Evolutionary conservation across 495 filamentous ascomycete genomes (phyloP), one percentile per base, ranked within the genome.

Genomic region (Bathelium albidoporum): DNA sequence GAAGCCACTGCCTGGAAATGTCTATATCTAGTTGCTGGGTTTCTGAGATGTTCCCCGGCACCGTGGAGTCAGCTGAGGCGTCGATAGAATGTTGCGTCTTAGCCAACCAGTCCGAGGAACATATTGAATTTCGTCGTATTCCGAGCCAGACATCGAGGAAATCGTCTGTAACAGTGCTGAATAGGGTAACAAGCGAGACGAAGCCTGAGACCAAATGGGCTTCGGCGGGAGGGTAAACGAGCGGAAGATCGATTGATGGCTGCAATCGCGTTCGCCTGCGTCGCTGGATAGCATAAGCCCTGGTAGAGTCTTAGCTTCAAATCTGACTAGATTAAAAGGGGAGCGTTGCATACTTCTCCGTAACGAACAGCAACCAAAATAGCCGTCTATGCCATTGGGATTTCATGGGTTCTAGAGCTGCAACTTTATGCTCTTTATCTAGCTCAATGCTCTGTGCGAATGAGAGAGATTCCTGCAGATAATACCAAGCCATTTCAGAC

Each of bases 321-420:
- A 24, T 36, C n/a, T 20, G 7, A n/a, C 2, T 18, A 60, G 24
- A n/a, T n/a, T n/a, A n/a, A n/a, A n/a, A 36, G 59, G 28, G 10
- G 9, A 10, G 39, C 32, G 24, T 14, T 7, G 34, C 12, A 12
- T 62, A 62, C 34, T 45, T 65, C 60, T 71, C 69, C 2, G 69
- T 71, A 44, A 71, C 44, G 64, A 71, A 71, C 16, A 69, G 65
- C 14, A 71, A 52, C 69, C 69, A 71, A 55, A 69, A 71, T 0
- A 71, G 60, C 31, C 69, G 31, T 24, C 69, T 49, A 32, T 67
- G 52, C 69, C 69, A 71, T 34, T 71, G 67, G 39, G 67, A 65
- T 43, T 71, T 62, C 9, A 59, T 36, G 2, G 62, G 59, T 31
- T 71, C 67, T 22, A 69, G 59, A 36, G 65, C 59, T 3, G 32